Evolutionary conservation across 2,329 filamentous ascomycete species (phyloP), one percentile per base, ranked within the genome.

Genomic region (Curvularia hawaiiensis): DNA sequence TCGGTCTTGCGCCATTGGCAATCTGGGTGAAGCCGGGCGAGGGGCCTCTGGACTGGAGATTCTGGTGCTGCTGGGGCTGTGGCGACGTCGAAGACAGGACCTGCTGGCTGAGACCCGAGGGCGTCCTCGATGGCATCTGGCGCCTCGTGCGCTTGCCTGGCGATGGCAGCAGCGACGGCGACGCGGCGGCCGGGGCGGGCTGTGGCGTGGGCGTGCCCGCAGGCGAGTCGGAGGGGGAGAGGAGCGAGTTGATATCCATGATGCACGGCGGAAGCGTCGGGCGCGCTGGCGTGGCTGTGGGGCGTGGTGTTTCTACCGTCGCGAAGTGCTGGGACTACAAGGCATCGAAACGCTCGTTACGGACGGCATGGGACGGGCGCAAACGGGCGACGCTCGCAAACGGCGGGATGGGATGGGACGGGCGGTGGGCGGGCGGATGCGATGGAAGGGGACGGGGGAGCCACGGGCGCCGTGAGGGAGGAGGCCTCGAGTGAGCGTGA

Each of bases 201-300:
- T 72, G 69, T 39, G 71, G 73, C 46, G 73, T 69, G 24, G 75
- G 72, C 45, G 76, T 75, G 57, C 63, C 64, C 43, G 74, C 69
- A 50, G 78, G 71, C 65, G 77, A 77, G 56, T 81, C 78, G 60
- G 79, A 78, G 39, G 80, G 79, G 67, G 79, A 81, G 50, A 82
- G 67, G 50, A 82, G 72, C 46, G 78, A 79, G 66, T 79, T 79
- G 75, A 82, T 82, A 65, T 82, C 78, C 80, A 82, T 82, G 43
- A 46, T 60, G 63, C 20, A 9, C n/a, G 20, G 26, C 31, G 41
- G 39, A 16, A n/a, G 56, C 56, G 39, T 31, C 24, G 48, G 40
- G 52, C 50, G 58, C 52, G 56, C 52, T 35, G 14, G 28, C 26
- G 55, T 49, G 14, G 14, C 28, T 47, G 16, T 31, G 35, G 5